Evolutionary conservation across 306 rosid genomes (phyloP).

Genomic region (Corylus avellana): DNA sequence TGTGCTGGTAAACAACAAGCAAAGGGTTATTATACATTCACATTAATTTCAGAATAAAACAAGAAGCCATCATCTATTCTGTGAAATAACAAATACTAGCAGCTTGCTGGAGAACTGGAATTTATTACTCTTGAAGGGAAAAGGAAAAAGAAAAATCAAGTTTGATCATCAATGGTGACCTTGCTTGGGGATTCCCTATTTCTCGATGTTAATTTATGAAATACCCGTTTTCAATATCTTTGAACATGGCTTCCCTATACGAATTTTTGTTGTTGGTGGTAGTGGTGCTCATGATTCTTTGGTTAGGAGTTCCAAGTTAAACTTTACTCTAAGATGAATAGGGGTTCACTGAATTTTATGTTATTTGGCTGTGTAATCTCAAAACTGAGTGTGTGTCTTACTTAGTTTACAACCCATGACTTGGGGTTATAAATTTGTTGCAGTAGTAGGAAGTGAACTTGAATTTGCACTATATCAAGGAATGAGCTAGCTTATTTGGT

Average conservation of each 20-base stretch:
- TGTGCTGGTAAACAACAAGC: background rate
- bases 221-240: background rate
- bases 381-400: background rate
- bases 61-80: background rate
- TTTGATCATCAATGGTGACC: background rate
- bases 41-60: background rate
- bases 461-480: background rate
- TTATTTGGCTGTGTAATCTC: background rate
- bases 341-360: background rate
- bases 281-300: background rate
- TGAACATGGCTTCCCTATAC: background rate
- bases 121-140: conserved; percentile 17
- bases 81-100: background rate
- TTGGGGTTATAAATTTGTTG: background rate
- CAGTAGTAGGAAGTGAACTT: conserved; percentile 1
- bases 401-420: background rate
- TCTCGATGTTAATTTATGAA: background rate
- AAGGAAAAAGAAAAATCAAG: background rate
- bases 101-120: conserved; percentile 8
- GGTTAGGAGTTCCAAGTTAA: background rate
- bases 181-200: background rate
- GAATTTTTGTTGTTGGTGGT: background rate
- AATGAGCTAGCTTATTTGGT: background rate
- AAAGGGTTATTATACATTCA: background rate
- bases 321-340: background rate